phyloP scores from a whole-genome alignment of 305 asterid species.

The Fraxinus platypoda region DNA sequence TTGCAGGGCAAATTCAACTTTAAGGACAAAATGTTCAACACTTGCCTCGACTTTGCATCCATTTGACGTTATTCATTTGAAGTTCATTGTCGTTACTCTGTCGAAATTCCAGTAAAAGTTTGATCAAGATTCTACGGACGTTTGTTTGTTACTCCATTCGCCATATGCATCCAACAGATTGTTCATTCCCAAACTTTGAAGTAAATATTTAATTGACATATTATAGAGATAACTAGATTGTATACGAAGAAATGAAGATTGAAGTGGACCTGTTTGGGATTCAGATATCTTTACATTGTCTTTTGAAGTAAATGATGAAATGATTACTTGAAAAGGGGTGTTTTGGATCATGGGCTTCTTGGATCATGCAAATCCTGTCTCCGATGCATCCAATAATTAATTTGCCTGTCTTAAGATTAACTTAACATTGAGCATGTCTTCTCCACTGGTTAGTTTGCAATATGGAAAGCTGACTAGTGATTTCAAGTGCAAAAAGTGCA shows the following conservation, averaged over 20 bases:
- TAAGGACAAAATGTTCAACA: too few species aligned
- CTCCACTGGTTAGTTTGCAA: not conserved
- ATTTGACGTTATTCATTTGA: too few species aligned
- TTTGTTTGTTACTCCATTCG: too few species aligned
- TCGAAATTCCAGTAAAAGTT: too few species aligned
- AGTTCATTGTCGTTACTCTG: too few species aligned
- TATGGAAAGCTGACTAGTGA: not conserved
- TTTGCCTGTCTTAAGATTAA: not conserved
- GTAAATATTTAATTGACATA: not conserved
- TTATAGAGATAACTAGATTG: not conserved
- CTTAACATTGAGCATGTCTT: not conserved
- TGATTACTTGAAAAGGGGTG: slow-evolving; percentile 33
- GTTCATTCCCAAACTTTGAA: not conserved
- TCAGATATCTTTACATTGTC: slow-evolving; percentile 5
- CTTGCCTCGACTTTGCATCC: too few species aligned
- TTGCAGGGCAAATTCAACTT: too few species aligned
- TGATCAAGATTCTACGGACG: too few species aligned
- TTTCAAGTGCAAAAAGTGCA: not conserved
- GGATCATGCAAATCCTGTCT: slow-evolving; percentile 50
- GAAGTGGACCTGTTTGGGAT: slow-evolving; percentile 3
- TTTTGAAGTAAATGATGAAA: not conserved
- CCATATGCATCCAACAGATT: too few species aligned
- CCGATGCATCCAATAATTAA: slow-evolving; percentile 22
- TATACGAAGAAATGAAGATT: not conserved
- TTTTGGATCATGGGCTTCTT: slow-evolving; percentile 75